Percentiles rank a stretch among this genome's conserved stretches.
Evolutionary conservation across 768 basidiomycete genomes (phyloP).

Genomic region (Pleurotus tuoliensis): DNA sequence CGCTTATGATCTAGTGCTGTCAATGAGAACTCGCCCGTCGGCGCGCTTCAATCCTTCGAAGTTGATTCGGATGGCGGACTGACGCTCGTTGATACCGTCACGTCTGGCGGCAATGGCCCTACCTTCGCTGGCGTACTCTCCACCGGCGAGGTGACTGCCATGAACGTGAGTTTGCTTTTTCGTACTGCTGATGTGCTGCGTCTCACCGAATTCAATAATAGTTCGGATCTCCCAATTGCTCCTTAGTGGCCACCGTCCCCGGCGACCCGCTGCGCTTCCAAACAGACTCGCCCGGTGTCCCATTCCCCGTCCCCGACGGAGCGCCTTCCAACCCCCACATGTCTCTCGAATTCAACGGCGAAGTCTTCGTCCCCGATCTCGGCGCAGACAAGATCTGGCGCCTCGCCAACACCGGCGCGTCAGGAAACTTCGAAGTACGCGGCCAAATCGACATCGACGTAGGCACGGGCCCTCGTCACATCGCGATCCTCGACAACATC

Average conservation of each 20-base stretch:
- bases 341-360: conserved; percentile 46
- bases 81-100: conserved; percentile 37
- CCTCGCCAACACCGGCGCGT: conserved; percentile 36
- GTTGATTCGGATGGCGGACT: conserved; percentile 37
- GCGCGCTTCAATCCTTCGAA: conserved; percentile 49
- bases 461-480: conserved; percentile 63
- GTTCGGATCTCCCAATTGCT: conserved; percentile 35
- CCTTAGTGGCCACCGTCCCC: conserved; percentile 33
- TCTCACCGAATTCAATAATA: conserved; percentile 8
- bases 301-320: conserved; percentile 42
- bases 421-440: conserved; percentile 47
- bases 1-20: conserved; percentile 33
- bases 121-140: conserved; percentile 47
- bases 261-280: conserved; percentile 32
- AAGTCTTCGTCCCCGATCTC: conserved; percentile 60
- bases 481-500: conserved; percentile 40
- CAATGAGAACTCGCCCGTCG: conserved; percentile 43
- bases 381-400: conserved; percentile 66
- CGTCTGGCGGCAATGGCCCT: conserved; percentile 45
- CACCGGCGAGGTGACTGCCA: conserved; percentile 51
- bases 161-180: conserved; percentile 40
- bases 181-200: background rate
- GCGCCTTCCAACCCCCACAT: conserved; percentile 57
- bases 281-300: conserved; percentile 33
- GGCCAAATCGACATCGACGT: conserved; percentile 49